phyloP scores from a whole-genome alignment of 2,329 filamentous ascomycete species.

The Botrytis sinoallii region DNA sequence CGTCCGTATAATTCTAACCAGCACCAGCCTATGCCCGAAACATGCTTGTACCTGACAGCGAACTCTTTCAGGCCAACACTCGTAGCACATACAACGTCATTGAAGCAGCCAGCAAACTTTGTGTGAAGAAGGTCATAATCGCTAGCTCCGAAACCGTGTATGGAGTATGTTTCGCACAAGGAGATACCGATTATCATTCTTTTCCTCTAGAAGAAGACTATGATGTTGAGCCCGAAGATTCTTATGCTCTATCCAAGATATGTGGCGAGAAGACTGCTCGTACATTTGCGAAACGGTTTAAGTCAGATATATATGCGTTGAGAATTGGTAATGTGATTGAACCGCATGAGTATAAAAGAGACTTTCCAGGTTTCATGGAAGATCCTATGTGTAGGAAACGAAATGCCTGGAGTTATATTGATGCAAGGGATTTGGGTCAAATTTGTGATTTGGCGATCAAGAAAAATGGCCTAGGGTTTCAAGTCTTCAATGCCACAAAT shows the following conservation, averaged over 20 bases:
- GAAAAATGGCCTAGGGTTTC: neutral
- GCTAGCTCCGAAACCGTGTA: constrained; percentile 59
- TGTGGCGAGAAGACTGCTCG: constrained; percentile 56
- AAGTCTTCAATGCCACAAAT: neutral
- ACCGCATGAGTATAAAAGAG: neutral
- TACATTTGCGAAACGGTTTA: neutral
- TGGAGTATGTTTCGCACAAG: constrained; percentile 60
- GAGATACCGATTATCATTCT: constrained; percentile 51
- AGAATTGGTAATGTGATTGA: neutral
- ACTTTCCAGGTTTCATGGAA: neutral
- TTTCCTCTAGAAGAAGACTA: constrained; percentile 53
- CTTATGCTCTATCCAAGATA: constrained; percentile 59
- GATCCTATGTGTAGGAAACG: neutral
- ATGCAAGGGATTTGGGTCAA: neutral
- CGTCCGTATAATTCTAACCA: constrained; percentile 44
- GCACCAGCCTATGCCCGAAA: constrained; percentile 56
- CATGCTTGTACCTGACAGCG: constrained; percentile 59
- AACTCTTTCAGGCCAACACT: constrained; percentile 55
- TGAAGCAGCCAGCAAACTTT: constrained; percentile 59
- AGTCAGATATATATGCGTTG: neutral
- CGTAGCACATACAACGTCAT: constrained; percentile 59
- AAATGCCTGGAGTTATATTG: neutral
- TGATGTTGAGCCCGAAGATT: constrained; percentile 50
- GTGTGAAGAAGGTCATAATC: constrained; percentile 58
- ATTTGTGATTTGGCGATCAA: neutral